Base-by-base conservation (phyloP, 352 stramenopile species). In the Halophytophthora polymorphica region DNA sequence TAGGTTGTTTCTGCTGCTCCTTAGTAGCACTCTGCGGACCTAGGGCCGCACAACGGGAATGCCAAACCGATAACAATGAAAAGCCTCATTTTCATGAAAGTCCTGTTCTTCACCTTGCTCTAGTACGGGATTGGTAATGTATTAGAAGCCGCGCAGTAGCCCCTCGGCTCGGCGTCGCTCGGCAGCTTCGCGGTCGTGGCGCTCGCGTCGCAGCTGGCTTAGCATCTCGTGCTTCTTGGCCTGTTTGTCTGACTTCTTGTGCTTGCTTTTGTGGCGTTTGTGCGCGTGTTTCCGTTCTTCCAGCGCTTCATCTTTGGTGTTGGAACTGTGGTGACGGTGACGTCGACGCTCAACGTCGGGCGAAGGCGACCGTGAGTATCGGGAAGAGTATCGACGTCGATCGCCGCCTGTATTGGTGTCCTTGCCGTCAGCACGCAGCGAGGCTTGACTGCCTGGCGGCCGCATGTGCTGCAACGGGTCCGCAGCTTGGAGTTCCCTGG, bases 381-480 rank as follows among this genome's bases (percentile, higher is more conserved):
- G 49, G 15, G 31, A 50, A 8, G 52, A 64, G 51, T 76, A 76
- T 25, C 65, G 68, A 25, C 66, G 61, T 25, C 47, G 51, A 22
- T 76, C 62, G 45, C 66, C 55, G 3, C 46, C 61, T 35, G 12
- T 42, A 47, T 35, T 19, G 2, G n/a, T 29, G 43, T 59, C 36
- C 4, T 23, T 47, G n/a, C 33, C 19, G 6, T 50, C 28, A 31
- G 21, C 33, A 38, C 15, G 11, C 53, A n/a, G 8, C 5, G 8
- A 40, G 1, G 2, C 23, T 14, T 1, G 14, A 22, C 23, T 31
- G 25, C 25, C 25, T 31, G 25, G 51, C 11, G 67, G 58, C 25
- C 68, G 69, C 71, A 80, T 85, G 38, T 74, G 35, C 10, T 55
- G 58, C 38, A 80, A 52, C 4, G 69, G 73, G 37, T 83, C 71